Base-by-base conservation (phyloP, 2,329 filamentous ascomycete genomes). In the Penicillium concentricum region DNA sequence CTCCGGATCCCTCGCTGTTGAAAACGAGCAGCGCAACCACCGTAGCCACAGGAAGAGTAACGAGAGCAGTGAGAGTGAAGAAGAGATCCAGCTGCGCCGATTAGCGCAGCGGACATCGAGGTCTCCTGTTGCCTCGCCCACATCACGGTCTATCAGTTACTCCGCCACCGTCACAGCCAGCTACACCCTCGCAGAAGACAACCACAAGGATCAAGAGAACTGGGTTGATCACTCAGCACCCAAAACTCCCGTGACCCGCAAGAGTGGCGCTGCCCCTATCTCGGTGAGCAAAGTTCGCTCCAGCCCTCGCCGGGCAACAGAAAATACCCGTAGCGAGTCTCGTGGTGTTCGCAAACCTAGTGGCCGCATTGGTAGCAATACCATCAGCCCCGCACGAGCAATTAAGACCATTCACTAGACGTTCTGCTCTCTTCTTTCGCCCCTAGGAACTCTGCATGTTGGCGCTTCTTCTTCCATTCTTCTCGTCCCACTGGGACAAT, bases 41-140 rank as follows among this genome's bases (percentile, higher is more conserved):
- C 65, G 66, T 38, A 58, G 61, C 12, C 81, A 88, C 65, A 86
- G 85, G 34, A 81, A 83, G 39, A 87, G 85, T 15, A 81, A 82
- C 18, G 83, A 71, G 69, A 77, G 66, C 35, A 73, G 79, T 45
- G 90, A 94, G 70, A 89, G 88, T 20, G 92, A 96, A 59, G 91
- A 96, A 69, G 91, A 96, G 71, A 84, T 85, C 67, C 88, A 92
- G 68, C 77, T 96, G 44, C 88, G 91, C 48, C 86, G 91, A 81
- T 84, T 85, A 61, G 84, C 85, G 26, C 85, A 87, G 79, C 85
- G 84, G 62, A 56, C 85, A 81, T 67, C 87, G 82, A 66, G 90
- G 87, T 77, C 78, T 78, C 38, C 88, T 83, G 20, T 84, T 83
- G 62, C 88, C 83, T 53, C 89, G 82, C 34, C 83, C 78, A 57